Base-by-base conservation (phyloP, 306 rosid species). In the Vachellia pachyceras region DNA sequence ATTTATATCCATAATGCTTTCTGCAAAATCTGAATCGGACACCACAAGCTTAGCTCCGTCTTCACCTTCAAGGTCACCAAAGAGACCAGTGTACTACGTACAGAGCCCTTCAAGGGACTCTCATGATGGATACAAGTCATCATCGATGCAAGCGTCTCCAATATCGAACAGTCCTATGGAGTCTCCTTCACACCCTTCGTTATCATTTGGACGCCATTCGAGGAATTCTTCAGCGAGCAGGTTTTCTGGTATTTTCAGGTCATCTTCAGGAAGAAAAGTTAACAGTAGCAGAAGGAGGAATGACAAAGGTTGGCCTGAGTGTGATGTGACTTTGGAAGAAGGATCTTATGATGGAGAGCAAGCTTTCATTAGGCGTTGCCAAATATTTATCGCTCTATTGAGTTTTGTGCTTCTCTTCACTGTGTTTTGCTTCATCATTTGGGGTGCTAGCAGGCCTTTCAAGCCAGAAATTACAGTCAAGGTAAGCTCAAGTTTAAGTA, bases 81-180 rank as follows among this genome's bases (percentile, higher is more conserved):
- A 95, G 87, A 74, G 89, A 0, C 87, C 90, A 6, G 90, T 84
- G 11, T 95, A 95, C 84, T 95, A 88, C 71, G 99, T 95, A 3
- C 97, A 95, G 77, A 95, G 99, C 83, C 99, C 99, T 63, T 93
- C 97, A 14, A 89, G 97, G 83, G 97, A 92, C 73, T 95, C 99
- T 2, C 91, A 91, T 5, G 98, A 93, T 87, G 99, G 96, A 0
- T 97, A 95, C 82, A 95, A 91, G 90, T 95, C 96, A 22, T 87
- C 94, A 5, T 90, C 97, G 57, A 83, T 92, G 94, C 97, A 92
- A 7, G 90, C 97, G 2, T 92, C 99, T 73, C 95, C 97, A 46
- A 85, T 92, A 69, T 95, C 94, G 65, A 92, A 95, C 52, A 95
- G 97, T 82, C 99, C 98, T 1, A 89, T 84, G 90, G 99, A 95